Evolutionary conservation across 495 filamentous ascomycete species (phyloP), one percentile per base, ranked within the genome.

Genomic region (Aspergillus indologenus): DNA sequence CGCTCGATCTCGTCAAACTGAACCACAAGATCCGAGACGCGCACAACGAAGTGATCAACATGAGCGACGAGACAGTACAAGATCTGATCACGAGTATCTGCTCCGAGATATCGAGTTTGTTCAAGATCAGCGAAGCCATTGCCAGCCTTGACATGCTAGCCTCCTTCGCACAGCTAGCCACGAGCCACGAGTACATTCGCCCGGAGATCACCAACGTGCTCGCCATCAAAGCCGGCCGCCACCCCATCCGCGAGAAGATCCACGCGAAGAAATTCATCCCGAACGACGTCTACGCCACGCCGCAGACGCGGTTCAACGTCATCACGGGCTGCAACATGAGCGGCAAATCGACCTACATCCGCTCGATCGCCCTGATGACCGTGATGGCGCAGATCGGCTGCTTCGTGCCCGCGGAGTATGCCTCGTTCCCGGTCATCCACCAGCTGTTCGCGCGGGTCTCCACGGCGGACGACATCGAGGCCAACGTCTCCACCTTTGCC

Each of bases 311-410:
- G 8, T 92, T 97, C 70, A 91, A 96, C 59, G 90, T 98, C 59
- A 87, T 98, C 66, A 96, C 94, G 6, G 94, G 94, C 44, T 94
- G 91, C 71, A 98, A 98, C 71, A 98, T 97, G 95, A 95, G 91
- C 65, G 94, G 94, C n/a, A 97, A 96, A 68, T 91, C 90, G 59
- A 98, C 93, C 0, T 98, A 95, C 74, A 96, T 98, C 66, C 86
- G 90, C 58, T 87, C 86, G 7, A 77, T 96, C 44, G 91, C 93
- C 18, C 76, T 98, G 11, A 86, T 93, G 69, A 82, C 87, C 24
- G 82, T 98, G 50, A 94, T 98, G 90, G 90, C 91, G 5, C 94
- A 98, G 64, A 85, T 95, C 58, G 94, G 94, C 24, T 90, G 85
- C 62, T 98, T 94, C 71, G 87, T 97, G 3, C 94, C 94, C 4